Evolutionary conservation across 495 filamentous ascomycete species (phyloP).

Genomic region (Cenococcum geophilum): DNA sequence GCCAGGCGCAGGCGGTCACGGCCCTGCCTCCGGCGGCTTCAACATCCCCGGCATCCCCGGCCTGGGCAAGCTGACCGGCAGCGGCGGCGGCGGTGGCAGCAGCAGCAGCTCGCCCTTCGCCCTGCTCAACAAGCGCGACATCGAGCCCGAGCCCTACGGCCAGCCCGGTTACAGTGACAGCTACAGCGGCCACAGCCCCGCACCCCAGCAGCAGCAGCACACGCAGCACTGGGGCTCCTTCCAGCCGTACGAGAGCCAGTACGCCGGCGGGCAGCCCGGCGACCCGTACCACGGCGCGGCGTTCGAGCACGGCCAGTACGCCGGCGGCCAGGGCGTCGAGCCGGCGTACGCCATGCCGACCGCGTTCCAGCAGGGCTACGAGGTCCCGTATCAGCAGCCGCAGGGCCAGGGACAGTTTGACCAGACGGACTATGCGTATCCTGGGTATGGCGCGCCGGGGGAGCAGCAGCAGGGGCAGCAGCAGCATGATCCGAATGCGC

Average conservation of each 20-base stretch:
- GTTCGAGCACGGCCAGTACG: no score
- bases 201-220: conserved; percentile 7
- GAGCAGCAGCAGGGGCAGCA: no score
- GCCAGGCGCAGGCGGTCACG: neutral
- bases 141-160: no score
- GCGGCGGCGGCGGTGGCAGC: no score
- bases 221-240: conserved; percentile 17
- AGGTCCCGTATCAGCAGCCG: conserved; percentile 25
- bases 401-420: neutral
- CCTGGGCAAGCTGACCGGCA: neutral
- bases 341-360: conserved; percentile 33
- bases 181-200: neutral
- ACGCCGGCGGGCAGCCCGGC: conserved; percentile 15
- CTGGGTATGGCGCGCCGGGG: neutral
- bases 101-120: neutral
- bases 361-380: conserved; percentile 39
- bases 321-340: conserved; percentile 16
- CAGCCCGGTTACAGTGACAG: no score
- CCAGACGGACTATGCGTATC: neutral
- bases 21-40: conserved; percentile 1
- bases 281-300: conserved; percentile 8
- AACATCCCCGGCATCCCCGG: neutral
- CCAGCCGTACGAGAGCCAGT: conserved; percentile 25
- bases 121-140: conserved; percentile 1
- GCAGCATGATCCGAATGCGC: neutral